Base-by-base conservation (phyloP, 2,329 filamentous ascomycete genomes). In the Fusarium circinatum region DNA sequence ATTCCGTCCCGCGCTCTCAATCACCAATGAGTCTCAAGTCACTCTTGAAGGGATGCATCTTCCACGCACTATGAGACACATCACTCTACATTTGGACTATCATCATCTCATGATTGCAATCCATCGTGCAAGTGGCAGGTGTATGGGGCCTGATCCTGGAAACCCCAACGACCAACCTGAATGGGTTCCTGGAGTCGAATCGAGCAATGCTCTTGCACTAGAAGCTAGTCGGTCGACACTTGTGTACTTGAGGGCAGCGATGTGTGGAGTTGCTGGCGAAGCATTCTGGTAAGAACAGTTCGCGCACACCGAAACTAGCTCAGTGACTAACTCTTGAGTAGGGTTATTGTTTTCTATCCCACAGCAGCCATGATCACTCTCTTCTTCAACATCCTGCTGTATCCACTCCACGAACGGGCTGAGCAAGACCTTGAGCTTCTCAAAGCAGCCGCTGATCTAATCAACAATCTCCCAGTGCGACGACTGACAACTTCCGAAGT, bases 261-360 rank as follows among this genome's bases (percentile, higher is more conserved):
- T 84, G 6, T 79, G 84, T 49, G 81, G 82, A 0, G 76, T 89
- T 3, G 80, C 83, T 0, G 81, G 83, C 2, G 85, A 87, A 48
- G 82, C 85, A 17, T 89, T 89, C 70, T 88, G 86, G 86, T 88
- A 79, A 71, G 83, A 7, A n/a, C 6, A 32, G 18, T 1, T 30
- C 0, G 2, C n/a, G 39, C 5, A 5, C 5, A 47, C 1, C 7
- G 6, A 14, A 13, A 6, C 2, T 4, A 5, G 7, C 12, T 18
- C 4, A 4, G 26, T 61, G 62, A 18, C 47, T 65, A 44, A 70
- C 22, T 2, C 1, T 22, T 10, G 4, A 8, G 1, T 8, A 89
- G 88, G 87, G 79, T 85, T n/a, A 78, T 89, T 8, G 81, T 89
- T 6, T 90, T 89, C 73, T 90, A 90, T 62, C 88, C 88, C 3